phyloP scores from a whole-genome alignment of 345 rosid species.

The Fremontodendron californicum region DNA sequence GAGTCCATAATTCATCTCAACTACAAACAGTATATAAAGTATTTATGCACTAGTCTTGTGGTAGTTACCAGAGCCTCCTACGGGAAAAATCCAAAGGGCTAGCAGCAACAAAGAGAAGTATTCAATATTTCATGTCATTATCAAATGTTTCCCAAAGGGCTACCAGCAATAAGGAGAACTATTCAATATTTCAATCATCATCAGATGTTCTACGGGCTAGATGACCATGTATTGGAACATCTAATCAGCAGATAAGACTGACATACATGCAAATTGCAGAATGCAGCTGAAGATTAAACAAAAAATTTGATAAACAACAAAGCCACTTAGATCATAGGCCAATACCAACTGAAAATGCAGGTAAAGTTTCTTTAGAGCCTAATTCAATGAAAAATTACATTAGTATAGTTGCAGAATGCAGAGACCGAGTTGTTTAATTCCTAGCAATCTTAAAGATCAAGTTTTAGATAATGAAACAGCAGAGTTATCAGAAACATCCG shows the following conservation, averaged over 20 bases:
- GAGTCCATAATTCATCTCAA: neutral
- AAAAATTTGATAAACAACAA: neutral
- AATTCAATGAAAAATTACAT: neutral
- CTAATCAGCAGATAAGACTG: neutral
- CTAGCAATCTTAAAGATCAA: neutral
- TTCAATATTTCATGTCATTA: no score
- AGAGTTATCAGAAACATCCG: neutral
- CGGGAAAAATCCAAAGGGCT: no score
- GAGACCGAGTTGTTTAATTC: neutral
- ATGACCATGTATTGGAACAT: neutral
- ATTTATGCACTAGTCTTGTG: neutral
- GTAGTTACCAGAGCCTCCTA: neutral
- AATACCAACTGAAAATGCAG: neutral
- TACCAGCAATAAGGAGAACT: neutral
- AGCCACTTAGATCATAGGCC: neutral
- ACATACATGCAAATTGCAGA: neutral
- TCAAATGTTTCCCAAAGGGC: neutral
- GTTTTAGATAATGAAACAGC: neutral
- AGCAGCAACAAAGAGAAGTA: no score
- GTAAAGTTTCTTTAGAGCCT: neutral
- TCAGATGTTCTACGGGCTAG: neutral
- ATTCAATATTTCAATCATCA: neutral
- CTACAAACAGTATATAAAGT: neutral
- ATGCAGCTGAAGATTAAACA: neutral
- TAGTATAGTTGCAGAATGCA: neutral